These are phyloP conservation scores for Bipolaris victoriae DNA, from an alignment of 2,329 filamentous ascomycete genomes.

Conservation along the genomic window DNA sequence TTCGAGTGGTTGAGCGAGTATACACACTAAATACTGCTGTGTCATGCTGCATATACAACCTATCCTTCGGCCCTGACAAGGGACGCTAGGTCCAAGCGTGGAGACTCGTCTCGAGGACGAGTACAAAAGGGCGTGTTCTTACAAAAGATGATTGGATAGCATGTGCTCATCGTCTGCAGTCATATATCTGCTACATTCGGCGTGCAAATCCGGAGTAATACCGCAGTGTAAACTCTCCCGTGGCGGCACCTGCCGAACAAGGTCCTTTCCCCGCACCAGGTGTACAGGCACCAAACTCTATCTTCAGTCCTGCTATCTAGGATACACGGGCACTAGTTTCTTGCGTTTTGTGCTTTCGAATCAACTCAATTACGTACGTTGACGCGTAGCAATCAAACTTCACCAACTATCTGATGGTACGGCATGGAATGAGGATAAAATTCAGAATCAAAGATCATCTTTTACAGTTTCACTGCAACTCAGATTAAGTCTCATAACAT, in stretches of 20 bases:
- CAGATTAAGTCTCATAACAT: not conserved
- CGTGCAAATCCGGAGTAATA: not conserved
- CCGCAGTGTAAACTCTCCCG: not conserved
- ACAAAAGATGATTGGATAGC: not conserved
- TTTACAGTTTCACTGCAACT: not conserved
- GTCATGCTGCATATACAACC: conserved; percentile 13
- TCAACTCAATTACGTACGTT: not conserved
- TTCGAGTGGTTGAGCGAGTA: conserved; percentile 1
- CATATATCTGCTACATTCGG: not conserved
- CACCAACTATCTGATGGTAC: not conserved
- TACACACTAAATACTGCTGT: conserved; percentile 5
- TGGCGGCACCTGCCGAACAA: not conserved
- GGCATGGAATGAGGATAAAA: not conserved
- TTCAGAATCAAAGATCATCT: too few species aligned
- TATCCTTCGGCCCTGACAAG: conserved; percentile 7
- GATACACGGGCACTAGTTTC: not conserved
- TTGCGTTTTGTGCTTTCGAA: not conserved
- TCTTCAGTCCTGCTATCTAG: conserved; percentile 6
- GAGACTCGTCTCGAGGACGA: not conserved
- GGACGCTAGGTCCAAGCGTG: conserved; percentile 5
- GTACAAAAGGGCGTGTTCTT: not conserved
- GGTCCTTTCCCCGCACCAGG: not conserved
- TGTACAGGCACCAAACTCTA: not conserved
- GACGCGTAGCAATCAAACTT: not conserved
- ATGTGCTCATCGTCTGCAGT: not conserved